Conservation (phyloP, 306 rosid genomes). For the Gastrolobium bilobum region DNA sequence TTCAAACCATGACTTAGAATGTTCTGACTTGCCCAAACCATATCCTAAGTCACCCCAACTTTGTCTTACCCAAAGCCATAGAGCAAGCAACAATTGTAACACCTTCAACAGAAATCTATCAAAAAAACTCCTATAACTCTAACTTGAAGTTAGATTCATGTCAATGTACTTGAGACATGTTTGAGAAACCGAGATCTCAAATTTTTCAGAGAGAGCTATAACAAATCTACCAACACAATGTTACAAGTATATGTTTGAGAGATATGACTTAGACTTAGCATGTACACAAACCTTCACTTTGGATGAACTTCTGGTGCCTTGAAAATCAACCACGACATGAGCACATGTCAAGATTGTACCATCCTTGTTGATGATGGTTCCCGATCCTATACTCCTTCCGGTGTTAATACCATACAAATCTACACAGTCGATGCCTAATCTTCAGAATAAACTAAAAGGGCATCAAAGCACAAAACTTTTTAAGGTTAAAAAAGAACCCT, state of each 20-base stretch:
- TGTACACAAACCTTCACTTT: conserved; percentile 79
- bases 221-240: conserved; percentile 5
- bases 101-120: conserved; percentile 7
- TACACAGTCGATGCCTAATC: conserved; percentile 39
- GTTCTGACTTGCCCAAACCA: background rate
- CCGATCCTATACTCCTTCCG: conserved; percentile 76
- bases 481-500: background rate
- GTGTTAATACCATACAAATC: conserved; percentile 60
- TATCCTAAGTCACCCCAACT: conserved; percentile 14
- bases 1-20: conserved; percentile 8
- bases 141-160: conserved; percentile 34
- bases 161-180: background rate
- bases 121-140: background rate
- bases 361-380: conserved; percentile 82
- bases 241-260: background rate
- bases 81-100: background rate
- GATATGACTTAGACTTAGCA: conserved; percentile 8
- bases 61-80: conserved; percentile 25
- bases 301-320: conserved; percentile 59
- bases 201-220: conserved; percentile 3
- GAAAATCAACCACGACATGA: conserved; percentile 78
- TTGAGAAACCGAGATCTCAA: background rate
- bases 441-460: background rate
- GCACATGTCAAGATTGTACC: conserved; percentile 96
- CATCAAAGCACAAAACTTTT: conserved; percentile 2